A percentile compares a stretch with the other conserved stretches of the same genome.
Conservation (phyloP, 768 basidiomycete species). For the Russula virescens region DNA sequence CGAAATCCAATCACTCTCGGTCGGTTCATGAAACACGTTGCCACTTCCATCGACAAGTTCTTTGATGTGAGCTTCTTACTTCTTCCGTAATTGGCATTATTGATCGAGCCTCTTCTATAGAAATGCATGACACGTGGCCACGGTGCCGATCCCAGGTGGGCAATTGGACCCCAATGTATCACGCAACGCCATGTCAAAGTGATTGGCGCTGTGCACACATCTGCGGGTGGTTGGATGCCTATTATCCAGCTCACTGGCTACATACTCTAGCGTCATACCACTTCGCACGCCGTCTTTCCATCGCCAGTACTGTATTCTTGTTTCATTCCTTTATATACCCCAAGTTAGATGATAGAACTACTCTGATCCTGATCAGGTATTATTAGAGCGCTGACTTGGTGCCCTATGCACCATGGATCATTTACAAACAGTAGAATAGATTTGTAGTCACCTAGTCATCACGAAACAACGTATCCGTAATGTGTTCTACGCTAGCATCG, state of each 20-base stretch:
- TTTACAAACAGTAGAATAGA: too few relatives aligned
- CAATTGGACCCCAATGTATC: conserved; percentile 4
- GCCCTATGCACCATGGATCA: too few relatives aligned
- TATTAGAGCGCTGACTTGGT: too few relatives aligned
- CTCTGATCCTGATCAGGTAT: too few relatives aligned
- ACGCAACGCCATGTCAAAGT: conserved; percentile 2
- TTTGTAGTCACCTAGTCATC: too few relatives aligned
- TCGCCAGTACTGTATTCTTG: too few relatives aligned
- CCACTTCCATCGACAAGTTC: conserved; percentile 6
- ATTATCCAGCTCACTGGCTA: conserved; percentile 12
- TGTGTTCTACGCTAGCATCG: too few relatives aligned
- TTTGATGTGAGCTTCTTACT: conserved; percentile 1
- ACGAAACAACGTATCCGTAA: too few relatives aligned
- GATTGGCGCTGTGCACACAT: conserved; percentile 12
- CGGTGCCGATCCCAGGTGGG: background rate
- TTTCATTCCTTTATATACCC: too few relatives aligned
- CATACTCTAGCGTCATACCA: background rate
- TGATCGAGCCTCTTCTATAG: background rate
- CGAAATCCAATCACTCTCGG: background rate
- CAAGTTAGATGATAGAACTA: too few relatives aligned
- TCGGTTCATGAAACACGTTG: conserved; percentile 17
- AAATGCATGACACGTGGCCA: background rate
- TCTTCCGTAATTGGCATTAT: background rate
- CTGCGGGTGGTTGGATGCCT: conserved; percentile 14
- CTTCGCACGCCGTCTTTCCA: too few relatives aligned